Base-by-base conservation (phyloP, 768 basidiomycete genomes). In the Megacollybia marginata region DNA sequence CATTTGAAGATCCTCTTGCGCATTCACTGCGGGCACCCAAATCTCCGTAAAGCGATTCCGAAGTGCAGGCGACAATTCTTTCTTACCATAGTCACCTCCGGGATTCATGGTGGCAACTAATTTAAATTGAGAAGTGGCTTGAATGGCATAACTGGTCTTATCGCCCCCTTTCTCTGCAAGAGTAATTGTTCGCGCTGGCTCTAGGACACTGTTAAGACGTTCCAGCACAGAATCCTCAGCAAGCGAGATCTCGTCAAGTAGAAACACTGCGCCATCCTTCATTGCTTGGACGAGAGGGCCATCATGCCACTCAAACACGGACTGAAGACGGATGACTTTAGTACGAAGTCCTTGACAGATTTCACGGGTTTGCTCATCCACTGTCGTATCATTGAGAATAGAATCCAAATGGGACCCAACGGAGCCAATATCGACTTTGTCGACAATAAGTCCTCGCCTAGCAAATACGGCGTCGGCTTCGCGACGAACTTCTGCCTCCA, bases 61-160 rank as follows among this genome's bases (percentile, higher is more conserved):
- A 35, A 99, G 72, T 0, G 96, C 96, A 32, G 94, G 95, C 1
- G 96, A 98, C 2, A 99, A 71, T 62, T 99, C 96, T 63, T 98
- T 99, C 73, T 99, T 99, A 19, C 96, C 96, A 58, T 94, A 98
- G 60, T 99, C 96, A 12, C 96, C 96, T 16, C 96, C 96, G 0
- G 96, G 96, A 63, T 99, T 99, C 96, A 99, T 99, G 2, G 96
- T 98, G 2, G 96, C 92, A 0, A 97, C 73, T 34, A 99, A 80
- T 62, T 93, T 86, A 75, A 99, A 99, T 1, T 67, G 68, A 4
- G 75, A 68, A 7, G 69, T 62, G 8, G 92, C 94, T 16, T 66
- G 70, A 38, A 98, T 71, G 7, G 75, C 73, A 54, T 85, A 74
- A 32, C 83, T 83, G 10, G 79, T 70, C 52, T 84, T 79, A 40